A percentile compares a stretch with the other conserved stretches of the same genome.
These are phyloP conservation scores for Malassezia yamatoensis DNA, from an alignment of 1,284 basidiomycete species.

Conservation along the genomic window DNA sequence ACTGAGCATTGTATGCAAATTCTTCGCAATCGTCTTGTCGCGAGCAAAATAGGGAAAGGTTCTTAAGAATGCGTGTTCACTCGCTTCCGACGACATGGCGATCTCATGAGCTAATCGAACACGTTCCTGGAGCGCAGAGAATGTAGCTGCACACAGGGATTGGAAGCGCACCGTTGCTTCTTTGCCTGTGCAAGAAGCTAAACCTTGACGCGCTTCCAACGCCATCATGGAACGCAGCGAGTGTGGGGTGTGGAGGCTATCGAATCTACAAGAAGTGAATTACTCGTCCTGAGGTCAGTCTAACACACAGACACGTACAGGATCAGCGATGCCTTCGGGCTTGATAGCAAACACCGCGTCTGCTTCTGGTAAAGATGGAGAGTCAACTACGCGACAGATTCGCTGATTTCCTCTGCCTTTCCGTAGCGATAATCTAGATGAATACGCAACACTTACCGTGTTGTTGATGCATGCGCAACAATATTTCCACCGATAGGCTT, in stretches of 20 bases:
- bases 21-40: constrained; percentile 7
- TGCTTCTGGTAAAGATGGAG: constrained; percentile 91
- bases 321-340: constrained; percentile 49
- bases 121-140: constrained; percentile 8
- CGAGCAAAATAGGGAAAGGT: constrained; percentile 15
- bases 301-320: constrained; percentile 10
- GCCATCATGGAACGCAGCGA: neutral
- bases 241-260: neutral
- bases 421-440: constrained; percentile 67
- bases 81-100: constrained; percentile 2
- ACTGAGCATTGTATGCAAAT: constrained; percentile 7
- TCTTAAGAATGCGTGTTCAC: constrained; percentile 4
- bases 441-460: constrained; percentile 23
- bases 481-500: constrained; percentile 65
- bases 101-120: constrained; percentile 12
- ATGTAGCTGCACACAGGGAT: constrained; percentile 7
- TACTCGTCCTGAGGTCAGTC: constrained; percentile 16
- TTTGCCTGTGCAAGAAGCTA: neutral
- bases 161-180: constrained; percentile 10
- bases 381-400: constrained; percentile 94
- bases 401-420: constrained; percentile 87
- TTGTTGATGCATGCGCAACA: constrained; percentile 48
- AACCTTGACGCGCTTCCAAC: neutral
- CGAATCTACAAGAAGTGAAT: constrained; percentile 3
- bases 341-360: constrained; percentile 87